Evolutionary conservation across 1,284 basidiomycete species (phyloP), one percentile per base, ranked within the genome.

Genomic region (Cutaneotrichosporon spelunceum): DNA sequence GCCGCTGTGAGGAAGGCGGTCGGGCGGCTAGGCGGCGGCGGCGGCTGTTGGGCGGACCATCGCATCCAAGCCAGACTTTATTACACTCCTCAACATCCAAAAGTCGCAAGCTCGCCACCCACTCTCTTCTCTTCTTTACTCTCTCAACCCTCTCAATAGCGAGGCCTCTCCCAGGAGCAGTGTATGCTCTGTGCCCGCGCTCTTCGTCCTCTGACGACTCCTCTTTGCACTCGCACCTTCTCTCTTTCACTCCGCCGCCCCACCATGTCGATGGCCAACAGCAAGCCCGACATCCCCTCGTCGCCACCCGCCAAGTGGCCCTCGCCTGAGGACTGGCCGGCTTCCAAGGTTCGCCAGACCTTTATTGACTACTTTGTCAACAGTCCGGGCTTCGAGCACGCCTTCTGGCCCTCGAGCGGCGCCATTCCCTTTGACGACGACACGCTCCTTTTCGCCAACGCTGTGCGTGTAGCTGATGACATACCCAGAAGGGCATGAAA

Each of bases 371-470:
- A 84, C 81, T 99, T 98, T 80, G 70, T 67, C 47, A 82, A 86
- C 62, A 86, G 87, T 71, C 73, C 74, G n/a, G 77, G 76, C 11
- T 76, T 79, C 59, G 83, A 85, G 66, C 96, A 99, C 80, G 89
- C 89, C 39, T 96, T 93, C 78, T 91, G 94, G 63, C 89, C 89
- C n/a, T 95, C 91, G 49, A 93, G 91, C 7, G 86, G 91, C 14
- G 95, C 93, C 52, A 91, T 99, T 69, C 95, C 95, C 1, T 97
- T 93, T 79, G 95, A 99, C 68, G 93, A 95, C 79, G 92, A 96
- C 3, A 97, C 95, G 8, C 84, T 99, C 47, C 86, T 99, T 65
- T 99, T 99, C 73, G 93, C 94, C 68, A 99, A 99, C 82, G 95
- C 95, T 67, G 78, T 79, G 77, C 81, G 74, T 65, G 68, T 72